Evolutionary conservation across 2,329 filamentous ascomycete species (phyloP), one percentile per base, ranked within the genome.

Genomic region (Hymenoscyphus infarciens): DNA sequence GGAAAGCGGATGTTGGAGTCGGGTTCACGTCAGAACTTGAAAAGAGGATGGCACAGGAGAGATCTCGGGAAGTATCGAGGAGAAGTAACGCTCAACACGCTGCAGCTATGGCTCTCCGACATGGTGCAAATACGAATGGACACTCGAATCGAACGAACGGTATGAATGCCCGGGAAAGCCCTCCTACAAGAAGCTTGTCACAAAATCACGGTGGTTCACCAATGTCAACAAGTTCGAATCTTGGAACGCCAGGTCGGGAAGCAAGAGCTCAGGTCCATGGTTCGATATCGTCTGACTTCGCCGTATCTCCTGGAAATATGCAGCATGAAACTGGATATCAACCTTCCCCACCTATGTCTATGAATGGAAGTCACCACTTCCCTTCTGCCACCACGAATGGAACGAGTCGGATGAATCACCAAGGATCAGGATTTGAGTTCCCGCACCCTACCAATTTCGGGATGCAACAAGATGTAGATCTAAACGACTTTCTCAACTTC

Each of bases 1-100:
- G 90, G 66, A 96, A 96, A 78, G 91, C 91, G 8, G 87, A 90
- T 62, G 92, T 95, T 66, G 72, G 45, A 52, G 11, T 22, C 13
- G 45, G 45, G 3, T 52, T 52, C 45, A 52, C 45, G 6, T 52
- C 19, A 25, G 45, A 52, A 52, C 19, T 52, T 25, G 45, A 52
- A 25, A 52, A 52, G 22, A 52, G 45, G 45, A 52, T 52, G 45
- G 45, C 19, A 13, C 45, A 52, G 4, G 45, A 52, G 19, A 25
- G 45, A 52, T 10, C 45, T 25, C 45, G 45, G 3, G 45, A 52
- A 22, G 45, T 25, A 7, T 1, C 13, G 8, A 25, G 45, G 2
- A 52, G 45, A 52, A 22, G 11, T 25, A 52, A 52, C 10, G 8
- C 19, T 11, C 45, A 52, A 13, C 22, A 52, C 25, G 45, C 45